A percentile compares a stretch with the other conserved stretches of the same genome.
These are phyloP conservation scores for Puccinia horiana DNA, from an alignment of 1,284 basidiomycete species.

Conservation along the genomic window DNA sequence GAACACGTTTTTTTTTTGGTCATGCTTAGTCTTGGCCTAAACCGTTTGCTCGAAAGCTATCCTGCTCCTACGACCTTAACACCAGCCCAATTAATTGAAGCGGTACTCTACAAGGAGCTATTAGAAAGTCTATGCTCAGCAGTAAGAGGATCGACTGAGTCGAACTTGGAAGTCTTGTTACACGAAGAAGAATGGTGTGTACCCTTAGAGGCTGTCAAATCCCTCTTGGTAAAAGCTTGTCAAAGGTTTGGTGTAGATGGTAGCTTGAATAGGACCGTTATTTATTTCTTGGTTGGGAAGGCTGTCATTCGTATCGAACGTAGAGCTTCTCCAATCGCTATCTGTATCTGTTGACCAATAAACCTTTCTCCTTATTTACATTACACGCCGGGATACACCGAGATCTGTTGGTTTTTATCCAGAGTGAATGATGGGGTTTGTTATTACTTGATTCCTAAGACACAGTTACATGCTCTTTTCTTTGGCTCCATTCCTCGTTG, in stretches of 20 bases:
- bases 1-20: neutral
- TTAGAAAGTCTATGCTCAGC: slow-evolving; percentile 17
- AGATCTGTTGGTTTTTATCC: neutral
- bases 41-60: slow-evolving; percentile 14
- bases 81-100: slow-evolving; percentile 48
- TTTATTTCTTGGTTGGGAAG: slow-evolving; percentile 49
- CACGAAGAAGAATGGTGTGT: slow-evolving; percentile 44
- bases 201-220: slow-evolving; percentile 30
- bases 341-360: slow-evolving; percentile 38
- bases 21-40: slow-evolving; percentile 17
- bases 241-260: neutral
- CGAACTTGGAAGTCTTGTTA: slow-evolving; percentile 8
- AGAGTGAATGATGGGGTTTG: too few species aligned
- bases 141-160: neutral
- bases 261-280: slow-evolving; percentile 31
- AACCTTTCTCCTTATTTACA: neutral
- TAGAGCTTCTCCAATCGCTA: slow-evolving; percentile 34
- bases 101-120: slow-evolving; percentile 37
- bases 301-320: slow-evolving; percentile 44
- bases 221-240: slow-evolving; percentile 13
- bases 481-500: too few species aligned
- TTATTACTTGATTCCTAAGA: too few species aligned
- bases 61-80: slow-evolving; percentile 11
- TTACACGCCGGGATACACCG: neutral
- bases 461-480: too few species aligned